Evolutionary conservation across 768 basidiomycete species (phyloP).

Genomic region (Hortiboletus campestris): DNA sequence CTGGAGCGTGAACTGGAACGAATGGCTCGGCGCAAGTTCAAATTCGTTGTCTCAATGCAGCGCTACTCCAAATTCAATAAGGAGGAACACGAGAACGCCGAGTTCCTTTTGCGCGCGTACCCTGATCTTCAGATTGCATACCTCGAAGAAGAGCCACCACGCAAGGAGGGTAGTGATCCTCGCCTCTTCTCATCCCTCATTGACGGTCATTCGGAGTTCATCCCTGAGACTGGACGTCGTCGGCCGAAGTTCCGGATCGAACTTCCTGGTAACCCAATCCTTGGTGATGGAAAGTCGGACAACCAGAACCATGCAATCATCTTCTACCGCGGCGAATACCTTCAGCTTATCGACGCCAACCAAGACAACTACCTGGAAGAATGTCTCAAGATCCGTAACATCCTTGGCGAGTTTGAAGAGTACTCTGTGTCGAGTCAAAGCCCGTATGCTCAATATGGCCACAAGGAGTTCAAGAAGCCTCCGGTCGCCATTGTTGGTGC

Average conservation of each 20-base stretch:
- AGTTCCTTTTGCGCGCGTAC: slow-evolving; percentile 95
- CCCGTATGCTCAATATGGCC: slow-evolving; percentile 88
- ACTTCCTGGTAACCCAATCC: slow-evolving; percentile 96
- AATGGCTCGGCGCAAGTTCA: slow-evolving; percentile 98
- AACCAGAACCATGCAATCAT: slow-evolving; percentile 99
- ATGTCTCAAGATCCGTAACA: slow-evolving; percentile 97
- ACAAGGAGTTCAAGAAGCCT: slow-evolving; percentile 81
- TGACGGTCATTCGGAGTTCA: slow-evolving; percentile 96
- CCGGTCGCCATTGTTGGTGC: slow-evolving; percentile 98
- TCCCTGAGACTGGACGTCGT: slow-evolving; percentile 82
- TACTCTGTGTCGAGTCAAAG: slow-evolving; percentile 80
- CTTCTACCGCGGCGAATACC: slow-evolving; percentile 98
- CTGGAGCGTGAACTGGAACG: slow-evolving; percentile 95
- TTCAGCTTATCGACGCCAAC: slow-evolving; percentile 99
- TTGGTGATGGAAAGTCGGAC: slow-evolving; percentile 98
- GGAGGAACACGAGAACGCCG: slow-evolving; percentile 98
- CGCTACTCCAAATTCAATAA: slow-evolving; percentile 99
- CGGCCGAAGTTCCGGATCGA: slow-evolving; percentile 98
- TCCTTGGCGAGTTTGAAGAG: slow-evolving; percentile 98
- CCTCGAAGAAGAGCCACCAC: slow-evolving; percentile 90
- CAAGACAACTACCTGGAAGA: slow-evolving; percentile 99
- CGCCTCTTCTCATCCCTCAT: slow-evolving; percentile 95
- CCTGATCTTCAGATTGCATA: slow-evolving; percentile 99
- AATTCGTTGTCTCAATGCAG: slow-evolving; percentile 99
- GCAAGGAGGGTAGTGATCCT: slow-evolving; percentile 94